phyloP scores from a whole-genome alignment of 106 monocot species.

The Dendrobium chrysotoxum region DNA sequence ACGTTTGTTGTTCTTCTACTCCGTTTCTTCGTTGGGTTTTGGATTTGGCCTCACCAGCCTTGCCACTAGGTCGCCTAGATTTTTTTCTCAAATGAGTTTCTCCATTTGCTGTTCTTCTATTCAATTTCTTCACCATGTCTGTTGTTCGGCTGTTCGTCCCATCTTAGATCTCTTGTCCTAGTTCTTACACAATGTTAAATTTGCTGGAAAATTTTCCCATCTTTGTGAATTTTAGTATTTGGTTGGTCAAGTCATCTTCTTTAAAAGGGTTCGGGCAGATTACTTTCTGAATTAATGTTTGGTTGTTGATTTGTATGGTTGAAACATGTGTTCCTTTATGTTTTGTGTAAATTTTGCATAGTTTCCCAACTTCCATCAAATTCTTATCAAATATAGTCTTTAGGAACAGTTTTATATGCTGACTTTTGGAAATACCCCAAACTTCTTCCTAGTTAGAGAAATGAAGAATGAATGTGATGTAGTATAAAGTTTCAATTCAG shows the following conservation, averaged over 20 bases:
- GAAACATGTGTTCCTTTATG: not conserved
- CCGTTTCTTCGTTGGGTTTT: too few relatives aligned
- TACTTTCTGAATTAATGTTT: not conserved
- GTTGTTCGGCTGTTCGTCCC: too few relatives aligned
- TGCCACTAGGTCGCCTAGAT: too few relatives aligned
- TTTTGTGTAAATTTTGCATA: not conserved
- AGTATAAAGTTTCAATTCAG: too few relatives aligned
- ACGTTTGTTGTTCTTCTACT: too few relatives aligned
- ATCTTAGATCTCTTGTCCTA: too few relatives aligned
- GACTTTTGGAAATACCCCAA: constrained; percentile 70
- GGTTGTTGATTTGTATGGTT: not conserved
- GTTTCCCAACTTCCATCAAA: not conserved
- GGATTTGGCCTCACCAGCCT: too few relatives aligned
- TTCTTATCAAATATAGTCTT: not conserved
- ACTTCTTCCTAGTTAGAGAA: constrained; percentile 91
- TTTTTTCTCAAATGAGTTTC: too few relatives aligned
- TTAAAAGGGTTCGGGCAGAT: not conserved
- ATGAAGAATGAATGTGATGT: constrained; percentile 69
- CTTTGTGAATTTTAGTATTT: not conserved
- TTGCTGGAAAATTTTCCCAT: not conserved
- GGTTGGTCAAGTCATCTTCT: not conserved
- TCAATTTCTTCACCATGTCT: too few relatives aligned
- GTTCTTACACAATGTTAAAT: not conserved
- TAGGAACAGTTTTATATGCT: constrained; percentile 60
- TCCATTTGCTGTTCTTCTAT: too few relatives aligned